These are phyloP conservation scores for Teunomyces funiuensis DNA, from an alignment of 805 yeast genomes.

Conservation along the genomic window DNA sequence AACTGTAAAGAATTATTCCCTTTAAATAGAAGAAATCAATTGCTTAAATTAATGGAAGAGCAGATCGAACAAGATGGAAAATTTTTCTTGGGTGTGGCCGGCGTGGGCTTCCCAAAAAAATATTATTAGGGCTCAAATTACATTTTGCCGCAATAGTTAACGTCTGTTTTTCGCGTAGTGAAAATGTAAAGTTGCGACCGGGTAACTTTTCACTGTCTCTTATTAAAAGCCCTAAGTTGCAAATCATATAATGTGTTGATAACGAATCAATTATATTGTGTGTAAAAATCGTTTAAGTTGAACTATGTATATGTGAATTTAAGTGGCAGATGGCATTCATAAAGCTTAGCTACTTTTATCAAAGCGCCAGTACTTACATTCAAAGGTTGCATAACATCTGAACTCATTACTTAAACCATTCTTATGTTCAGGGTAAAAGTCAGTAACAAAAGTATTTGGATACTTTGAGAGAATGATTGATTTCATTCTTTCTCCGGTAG, in stretches of 20 bases:
- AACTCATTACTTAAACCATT: slow-evolving; percentile 88
- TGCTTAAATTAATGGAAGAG: slow-evolving; percentile 5
- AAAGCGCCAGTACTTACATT: slow-evolving; percentile 66
- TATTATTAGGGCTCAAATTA: not conserved
- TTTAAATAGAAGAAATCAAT: slow-evolving; percentile 5
- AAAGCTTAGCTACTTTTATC: not conserved
- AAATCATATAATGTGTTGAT: too few species aligned
- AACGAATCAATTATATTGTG: too few species aligned
- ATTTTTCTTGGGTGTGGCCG: not conserved
- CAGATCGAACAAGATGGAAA: slow-evolving; percentile 4
- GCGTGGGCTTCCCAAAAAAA: slow-evolving; percentile 3
- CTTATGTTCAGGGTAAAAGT: slow-evolving; percentile 75
- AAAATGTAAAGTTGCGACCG: too few species aligned
- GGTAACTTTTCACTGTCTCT: not conserved
- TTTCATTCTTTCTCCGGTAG: slow-evolving; percentile 89
- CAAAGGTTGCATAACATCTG: slow-evolving; percentile 79
- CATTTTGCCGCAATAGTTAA: not conserved
- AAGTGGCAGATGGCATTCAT: not conserved
- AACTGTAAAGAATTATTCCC: slow-evolving; percentile 2
- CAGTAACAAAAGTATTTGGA: slow-evolving; percentile 63
- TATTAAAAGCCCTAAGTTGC: slow-evolving; percentile 2
- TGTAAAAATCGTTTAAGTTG: too few species aligned
- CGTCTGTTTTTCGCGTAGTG: not conserved
- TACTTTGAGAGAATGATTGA: slow-evolving; percentile 59
- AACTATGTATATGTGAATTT: not conserved